Base-by-base conservation (phyloP, 305 asterid species). In the Andrographis paniculata region DNA sequence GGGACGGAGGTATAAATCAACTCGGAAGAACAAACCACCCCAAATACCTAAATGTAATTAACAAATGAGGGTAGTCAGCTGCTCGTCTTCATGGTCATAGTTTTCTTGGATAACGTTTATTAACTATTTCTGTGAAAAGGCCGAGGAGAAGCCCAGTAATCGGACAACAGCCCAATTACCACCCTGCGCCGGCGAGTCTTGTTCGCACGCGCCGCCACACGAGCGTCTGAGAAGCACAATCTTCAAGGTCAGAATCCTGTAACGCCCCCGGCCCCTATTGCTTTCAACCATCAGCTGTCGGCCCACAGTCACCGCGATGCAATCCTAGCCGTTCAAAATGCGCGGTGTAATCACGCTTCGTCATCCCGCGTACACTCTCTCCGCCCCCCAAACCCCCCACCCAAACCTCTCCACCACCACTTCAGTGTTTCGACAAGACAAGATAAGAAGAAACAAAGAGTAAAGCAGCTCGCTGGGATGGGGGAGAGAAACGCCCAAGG, bases 171-270 rank as follows among this genome's bases (percentile, higher is more conserved):
- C 30, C 30, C 30, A 24, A 24, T 24, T 24, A 24, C 12, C 0
- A 27, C 45, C 22, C 51, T 15, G 9, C 14, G 27, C 58, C 40
- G 54, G 58, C 50, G 47, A 40, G 52, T 27, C 30, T 51, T 9
- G 16, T 9, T 0, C n/a, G 6, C 73, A 68, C 79, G 79, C 79
- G 67, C 73, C 70, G 41, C 68, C 37, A 14, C 2, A 16, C 13
- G 69, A 19, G 59, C 42, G 58, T 65, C 55, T 20, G 57, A 12
- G 27, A 20, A 14, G n/a, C 27, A 36, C 10, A 27, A 36, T 19
- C 12, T 20, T 19, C 41, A 15, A 12, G 18, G 58, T 33, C 18
- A 31, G 43, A 30, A 48, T 42, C 45, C 41, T 39, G 44, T 38
- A 19, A 39, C 45, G 23, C 41, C 43, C 54, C 58, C 13, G 9